These are phyloP conservation scores for Penicillium diatomitis DNA, from an alignment of 495 filamentous ascomycete species.

Conservation along the genomic window DNA sequence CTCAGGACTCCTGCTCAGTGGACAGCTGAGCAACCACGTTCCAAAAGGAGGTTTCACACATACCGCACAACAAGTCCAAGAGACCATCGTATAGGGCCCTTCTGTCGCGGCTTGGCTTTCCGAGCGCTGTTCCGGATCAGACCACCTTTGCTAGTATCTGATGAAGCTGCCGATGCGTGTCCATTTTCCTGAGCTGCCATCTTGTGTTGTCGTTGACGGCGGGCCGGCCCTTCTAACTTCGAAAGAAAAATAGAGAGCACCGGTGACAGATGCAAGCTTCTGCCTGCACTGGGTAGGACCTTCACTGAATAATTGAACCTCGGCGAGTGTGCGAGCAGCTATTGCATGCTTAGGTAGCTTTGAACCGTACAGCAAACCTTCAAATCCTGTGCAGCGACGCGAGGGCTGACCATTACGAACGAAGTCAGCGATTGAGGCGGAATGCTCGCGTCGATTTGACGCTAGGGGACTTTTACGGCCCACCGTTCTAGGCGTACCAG, in stretches of 20 bases:
- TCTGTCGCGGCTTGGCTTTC: constrained; percentile 17
- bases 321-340: background rate
- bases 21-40: background rate
- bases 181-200: constrained; percentile 25
- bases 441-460: constrained; percentile 24
- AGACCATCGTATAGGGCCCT: constrained; percentile 37
- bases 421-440: background rate
- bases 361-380: background rate
- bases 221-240: constrained; percentile 3
- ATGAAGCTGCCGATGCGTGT: constrained; percentile 12
- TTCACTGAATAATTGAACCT: too few relatives aligned
- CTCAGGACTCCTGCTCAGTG: too few relatives aligned
- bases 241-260: constrained; percentile 4
- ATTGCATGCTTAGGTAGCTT: background rate
- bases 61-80: constrained; percentile 57
- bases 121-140: constrained; percentile 1
- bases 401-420: too few relatives aligned
- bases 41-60: constrained; percentile 3
- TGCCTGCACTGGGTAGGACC: background rate
- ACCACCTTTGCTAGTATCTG: background rate
- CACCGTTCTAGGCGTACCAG: constrained; percentile 6
- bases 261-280: background rate
- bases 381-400: background rate
- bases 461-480: constrained; percentile 16
- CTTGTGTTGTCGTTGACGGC: constrained; percentile 4